phyloP scores from a whole-genome alignment of 441 rosid genomes.

The Gossypium lobatum region DNA sequence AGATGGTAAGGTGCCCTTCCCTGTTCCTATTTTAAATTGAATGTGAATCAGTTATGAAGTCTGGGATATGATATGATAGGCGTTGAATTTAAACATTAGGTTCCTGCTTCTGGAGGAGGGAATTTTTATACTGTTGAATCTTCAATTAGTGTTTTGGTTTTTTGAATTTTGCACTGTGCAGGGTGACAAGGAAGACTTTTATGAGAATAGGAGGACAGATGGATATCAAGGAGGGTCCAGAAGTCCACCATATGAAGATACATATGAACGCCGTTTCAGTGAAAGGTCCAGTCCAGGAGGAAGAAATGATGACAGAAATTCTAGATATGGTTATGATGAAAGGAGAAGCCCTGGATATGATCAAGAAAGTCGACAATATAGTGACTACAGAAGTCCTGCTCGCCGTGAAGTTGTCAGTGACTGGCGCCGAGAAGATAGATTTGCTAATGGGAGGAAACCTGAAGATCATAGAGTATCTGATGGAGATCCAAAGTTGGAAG shows the following conservation, averaged over 20 bases:
- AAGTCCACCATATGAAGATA: conserved; percentile 79
- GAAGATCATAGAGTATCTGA: conserved; percentile 53
- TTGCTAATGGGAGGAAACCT: conserved; percentile 61
- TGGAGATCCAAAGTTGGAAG: conserved; percentile 53
- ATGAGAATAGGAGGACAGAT: conserved; percentile 41
- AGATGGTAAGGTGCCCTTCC: conserved; percentile 37
- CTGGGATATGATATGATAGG: neutral
- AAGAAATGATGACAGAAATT: conserved; percentile 50
- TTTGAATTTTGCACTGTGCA: conserved; percentile 22
- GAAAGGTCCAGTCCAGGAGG: conserved; percentile 88
- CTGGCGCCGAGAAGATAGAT: conserved; percentile 93
- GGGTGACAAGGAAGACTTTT: conserved; percentile 67
- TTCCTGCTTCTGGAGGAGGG: neutral
- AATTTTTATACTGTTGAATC: neutral
- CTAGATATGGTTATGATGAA: conserved; percentile 40
- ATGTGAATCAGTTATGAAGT: neutral
- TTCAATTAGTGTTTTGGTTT: conserved; percentile 13
- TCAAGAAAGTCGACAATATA: conserved; percentile 48
- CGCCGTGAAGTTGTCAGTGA: conserved; percentile 75
- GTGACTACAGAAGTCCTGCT: conserved; percentile 71
- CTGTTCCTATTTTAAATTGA: neutral
- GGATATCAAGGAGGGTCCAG: conserved; percentile 64
- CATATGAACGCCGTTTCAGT: conserved; percentile 56
- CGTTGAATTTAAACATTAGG: neutral
- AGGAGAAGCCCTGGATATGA: conserved; percentile 77